A percentile compares a stretch with the other conserved stretches of the same genome.
phyloP scores from a whole-genome alignment of 345 rosid species.

The Garcia nutans region DNA sequence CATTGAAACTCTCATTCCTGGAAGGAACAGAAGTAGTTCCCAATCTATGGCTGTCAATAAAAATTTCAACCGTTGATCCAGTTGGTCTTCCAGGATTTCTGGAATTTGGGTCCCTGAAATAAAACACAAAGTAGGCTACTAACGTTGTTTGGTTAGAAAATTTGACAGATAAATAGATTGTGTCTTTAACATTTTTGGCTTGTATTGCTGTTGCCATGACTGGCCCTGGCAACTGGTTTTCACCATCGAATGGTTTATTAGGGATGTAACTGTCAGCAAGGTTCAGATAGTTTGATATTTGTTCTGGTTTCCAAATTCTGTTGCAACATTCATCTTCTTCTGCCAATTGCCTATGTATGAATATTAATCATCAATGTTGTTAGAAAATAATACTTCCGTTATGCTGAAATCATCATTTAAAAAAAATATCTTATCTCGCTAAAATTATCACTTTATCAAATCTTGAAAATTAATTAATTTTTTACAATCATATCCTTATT shows the following conservation, averaged over 20 bases:
- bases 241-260: neutral
- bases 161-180: slow-evolving; percentile 15
- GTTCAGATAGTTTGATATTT: neutral
- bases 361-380: no score
- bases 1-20: accelerated
- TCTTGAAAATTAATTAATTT: no score
- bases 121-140: slow-evolving; percentile 1
- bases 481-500: no score
- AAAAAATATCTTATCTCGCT: no score
- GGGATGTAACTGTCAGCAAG: neutral
- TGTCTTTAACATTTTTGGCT: slow-evolving; percentile 9
- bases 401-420: no score
- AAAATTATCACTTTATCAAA: no score
- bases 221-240: neutral
- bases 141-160: neutral
- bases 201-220: slow-evolving; percentile 9
- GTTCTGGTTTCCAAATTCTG: neutral
- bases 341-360: neutral
- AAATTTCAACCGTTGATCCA: neutral
- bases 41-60: neutral
- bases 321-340: neutral
- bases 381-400: no score
- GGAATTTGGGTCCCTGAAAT: neutral
- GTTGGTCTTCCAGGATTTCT: neutral
- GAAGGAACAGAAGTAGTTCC: neutral